Conservation (phyloP, 768 basidiomycete genomes). For the Mycena venus region DNA sequence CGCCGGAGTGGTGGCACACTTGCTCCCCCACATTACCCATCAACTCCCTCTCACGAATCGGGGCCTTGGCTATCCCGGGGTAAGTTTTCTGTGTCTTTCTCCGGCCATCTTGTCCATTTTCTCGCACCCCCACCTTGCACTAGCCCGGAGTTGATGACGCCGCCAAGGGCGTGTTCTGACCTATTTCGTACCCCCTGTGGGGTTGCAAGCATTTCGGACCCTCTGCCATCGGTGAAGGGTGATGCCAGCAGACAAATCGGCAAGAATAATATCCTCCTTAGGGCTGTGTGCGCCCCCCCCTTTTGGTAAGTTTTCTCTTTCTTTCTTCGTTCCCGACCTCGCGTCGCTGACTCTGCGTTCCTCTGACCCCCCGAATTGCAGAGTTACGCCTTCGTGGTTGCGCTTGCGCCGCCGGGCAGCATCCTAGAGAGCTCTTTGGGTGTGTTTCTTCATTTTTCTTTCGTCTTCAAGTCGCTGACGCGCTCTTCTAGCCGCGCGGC, state of each 20-base stretch:
- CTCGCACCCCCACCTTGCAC: background rate
- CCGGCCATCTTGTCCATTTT: background rate
- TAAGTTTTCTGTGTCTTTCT: background rate
- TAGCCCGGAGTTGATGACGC: background rate
- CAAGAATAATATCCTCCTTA: background rate
- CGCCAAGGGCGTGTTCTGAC: background rate
- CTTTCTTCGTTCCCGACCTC: background rate
- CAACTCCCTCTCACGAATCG: background rate
- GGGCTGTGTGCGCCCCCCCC: background rate
- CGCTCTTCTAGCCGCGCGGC: background rate
- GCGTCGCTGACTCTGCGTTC: background rate
- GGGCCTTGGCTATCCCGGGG: background rate
- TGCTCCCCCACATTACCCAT: no score
- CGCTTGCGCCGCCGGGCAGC: background rate
- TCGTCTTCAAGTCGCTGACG: background rate
- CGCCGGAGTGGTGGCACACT: background rate
- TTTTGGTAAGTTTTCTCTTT: background rate
- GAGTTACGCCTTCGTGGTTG: background rate
- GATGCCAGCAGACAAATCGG: background rate
- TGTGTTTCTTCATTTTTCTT: background rate
- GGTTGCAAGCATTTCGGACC: constrained; percentile 1
- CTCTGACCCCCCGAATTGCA: background rate
- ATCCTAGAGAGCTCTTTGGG: background rate
- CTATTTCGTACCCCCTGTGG: background rate
- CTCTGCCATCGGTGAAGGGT: background rate